A percentile compares a stretch with the other conserved stretches of the same genome.
These are phyloP conservation scores for Plasmodium relictum DNA, from an alignment of 169 alveolate species.

Conservation along the genomic window DNA sequence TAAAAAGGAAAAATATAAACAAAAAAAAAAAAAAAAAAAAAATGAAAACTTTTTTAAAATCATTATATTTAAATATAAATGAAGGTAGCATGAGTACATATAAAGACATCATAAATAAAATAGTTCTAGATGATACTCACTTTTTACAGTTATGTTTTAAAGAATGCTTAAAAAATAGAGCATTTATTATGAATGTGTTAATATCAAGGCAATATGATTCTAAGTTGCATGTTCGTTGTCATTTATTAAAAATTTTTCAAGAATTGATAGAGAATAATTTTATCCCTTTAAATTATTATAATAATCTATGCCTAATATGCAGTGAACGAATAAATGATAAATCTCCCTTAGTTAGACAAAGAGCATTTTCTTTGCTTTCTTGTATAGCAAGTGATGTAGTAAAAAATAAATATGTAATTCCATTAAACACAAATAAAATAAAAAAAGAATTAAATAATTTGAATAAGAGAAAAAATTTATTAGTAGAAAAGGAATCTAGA, in stretches of 20 bases:
- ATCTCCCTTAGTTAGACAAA: conserved; percentile 86
- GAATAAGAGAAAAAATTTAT: conserved; percentile 42
- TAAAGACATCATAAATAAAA: conserved; percentile 58
- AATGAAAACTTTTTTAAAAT: conserved; percentile 27
- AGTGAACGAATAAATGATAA: conserved; percentile 82
- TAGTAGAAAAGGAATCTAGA: conserved; percentile 23
- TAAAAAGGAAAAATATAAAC: neutral
- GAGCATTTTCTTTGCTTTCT: conserved; percentile 83
- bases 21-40: conserved; percentile 30
- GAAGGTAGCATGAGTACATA: conserved; percentile 41
- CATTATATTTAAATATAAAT: conserved; percentile 22
- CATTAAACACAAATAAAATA: conserved; percentile 72
- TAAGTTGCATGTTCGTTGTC: conserved; percentile 86
- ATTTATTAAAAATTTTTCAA: conserved; percentile 79
- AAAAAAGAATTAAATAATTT: conserved; percentile 75
- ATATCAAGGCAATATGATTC: conserved; percentile 83
- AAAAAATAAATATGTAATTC: conserved; percentile 78
- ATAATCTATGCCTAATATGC: conserved; percentile 77
- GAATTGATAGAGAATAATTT: conserved; percentile 84
- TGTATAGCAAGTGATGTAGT: conserved; percentile 81
- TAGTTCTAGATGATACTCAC: conserved; percentile 34
- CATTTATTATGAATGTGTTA: conserved; percentile 59
- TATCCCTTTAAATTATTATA: conserved; percentile 83
- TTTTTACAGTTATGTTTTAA: conserved; percentile 70
- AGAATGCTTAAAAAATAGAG: conserved; percentile 55